Percentiles rank a stretch among this genome's conserved stretches.
These are phyloP conservation scores for Yarrowia sp. DNA, from an alignment of 805 yeast species.

Conservation along the genomic window DNA sequence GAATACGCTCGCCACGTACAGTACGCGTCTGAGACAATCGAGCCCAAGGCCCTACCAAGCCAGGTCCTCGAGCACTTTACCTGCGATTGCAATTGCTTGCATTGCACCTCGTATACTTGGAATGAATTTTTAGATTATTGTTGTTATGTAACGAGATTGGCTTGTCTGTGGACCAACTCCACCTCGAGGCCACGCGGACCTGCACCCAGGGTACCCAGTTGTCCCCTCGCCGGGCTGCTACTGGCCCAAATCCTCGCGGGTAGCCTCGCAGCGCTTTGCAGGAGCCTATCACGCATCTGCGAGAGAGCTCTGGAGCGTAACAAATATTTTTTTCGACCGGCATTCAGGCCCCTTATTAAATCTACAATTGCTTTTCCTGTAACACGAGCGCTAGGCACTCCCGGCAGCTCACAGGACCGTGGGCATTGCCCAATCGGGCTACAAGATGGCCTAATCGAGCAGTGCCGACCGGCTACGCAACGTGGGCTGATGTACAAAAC, in stretches of 20 bases:
- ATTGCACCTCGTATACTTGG: not conserved
- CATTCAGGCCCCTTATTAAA: not conserved
- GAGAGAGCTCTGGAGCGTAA: not conserved
- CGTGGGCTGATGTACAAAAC: conserved; percentile 25
- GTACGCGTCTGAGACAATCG: conserved; percentile 10
- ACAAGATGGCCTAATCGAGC: conserved; percentile 6
- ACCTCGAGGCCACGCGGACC: not conserved
- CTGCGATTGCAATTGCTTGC: too few species aligned
- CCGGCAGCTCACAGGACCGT: conserved; percentile 3
- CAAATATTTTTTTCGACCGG: too few species aligned
- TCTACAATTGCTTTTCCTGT: conserved; percentile 5
- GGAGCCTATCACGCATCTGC: not conserved
- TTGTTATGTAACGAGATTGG: not conserved
- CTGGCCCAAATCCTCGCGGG: too few species aligned
- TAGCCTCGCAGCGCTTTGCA: not conserved
- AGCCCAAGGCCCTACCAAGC: too few species aligned
- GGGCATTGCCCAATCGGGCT: not conserved
- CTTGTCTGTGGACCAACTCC: not conserved
- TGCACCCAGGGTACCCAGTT: not conserved
- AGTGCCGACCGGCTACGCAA: conserved; percentile 2
- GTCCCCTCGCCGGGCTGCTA: too few species aligned
- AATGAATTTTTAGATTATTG: not conserved
- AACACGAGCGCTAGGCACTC: conserved; percentile 22
- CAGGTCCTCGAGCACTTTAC: too few species aligned
- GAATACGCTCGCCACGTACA: conserved; percentile 14